Conservation (phyloP, 2,329 filamentous ascomycete species). For the Diaporthe ilicicola region DNA sequence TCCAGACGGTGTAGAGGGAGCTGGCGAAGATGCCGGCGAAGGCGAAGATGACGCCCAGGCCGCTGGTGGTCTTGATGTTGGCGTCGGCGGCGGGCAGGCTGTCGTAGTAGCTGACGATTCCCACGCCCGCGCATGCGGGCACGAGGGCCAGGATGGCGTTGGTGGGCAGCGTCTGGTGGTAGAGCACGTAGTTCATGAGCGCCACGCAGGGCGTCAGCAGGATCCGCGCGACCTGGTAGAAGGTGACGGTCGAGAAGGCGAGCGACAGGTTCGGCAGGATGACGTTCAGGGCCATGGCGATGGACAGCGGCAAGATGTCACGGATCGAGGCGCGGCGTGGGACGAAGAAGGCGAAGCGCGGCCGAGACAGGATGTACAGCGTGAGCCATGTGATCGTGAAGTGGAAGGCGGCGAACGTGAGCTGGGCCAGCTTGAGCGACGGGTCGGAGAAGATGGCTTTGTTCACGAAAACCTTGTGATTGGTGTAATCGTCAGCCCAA, state of each 20-base stretch:
- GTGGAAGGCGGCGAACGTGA: slow-evolving; percentile 74
- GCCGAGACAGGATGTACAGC: slow-evolving; percentile 68
- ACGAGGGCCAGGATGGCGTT: slow-evolving; percentile 63
- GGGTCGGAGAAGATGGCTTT: slow-evolving; percentile 74
- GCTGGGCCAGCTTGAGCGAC: slow-evolving; percentile 67
- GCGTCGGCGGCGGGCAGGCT: slow-evolving; percentile 59
- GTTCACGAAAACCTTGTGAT: slow-evolving; percentile 70
- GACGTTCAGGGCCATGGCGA: slow-evolving; percentile 75
- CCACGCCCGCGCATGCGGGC: slow-evolving; percentile 71
- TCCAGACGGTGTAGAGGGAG: slow-evolving; percentile 75
- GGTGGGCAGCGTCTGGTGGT: slow-evolving; percentile 63
- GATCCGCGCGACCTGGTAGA: slow-evolving; percentile 75
- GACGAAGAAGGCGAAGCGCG: slow-evolving; percentile 65
- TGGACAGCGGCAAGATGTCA: slow-evolving; percentile 69
- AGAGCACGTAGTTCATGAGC: slow-evolving; percentile 70
- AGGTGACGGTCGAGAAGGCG: slow-evolving; percentile 73
- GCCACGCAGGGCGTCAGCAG: slow-evolving; percentile 72
- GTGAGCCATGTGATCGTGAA: slow-evolving; percentile 72
- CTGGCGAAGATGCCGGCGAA: slow-evolving; percentile 71
- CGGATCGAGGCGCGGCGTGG: slow-evolving; percentile 63
- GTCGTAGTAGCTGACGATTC: slow-evolving; percentile 74
- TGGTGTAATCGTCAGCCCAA: slow-evolving; percentile 16
- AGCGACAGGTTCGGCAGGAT: slow-evolving; percentile 74
- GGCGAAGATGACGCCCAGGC: slow-evolving; percentile 70
- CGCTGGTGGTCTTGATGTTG: slow-evolving; percentile 63